These are phyloP conservation scores for Ascoidea rubescens DNA, from an alignment of 805 yeast species.

Conservation along the genomic window DNA sequence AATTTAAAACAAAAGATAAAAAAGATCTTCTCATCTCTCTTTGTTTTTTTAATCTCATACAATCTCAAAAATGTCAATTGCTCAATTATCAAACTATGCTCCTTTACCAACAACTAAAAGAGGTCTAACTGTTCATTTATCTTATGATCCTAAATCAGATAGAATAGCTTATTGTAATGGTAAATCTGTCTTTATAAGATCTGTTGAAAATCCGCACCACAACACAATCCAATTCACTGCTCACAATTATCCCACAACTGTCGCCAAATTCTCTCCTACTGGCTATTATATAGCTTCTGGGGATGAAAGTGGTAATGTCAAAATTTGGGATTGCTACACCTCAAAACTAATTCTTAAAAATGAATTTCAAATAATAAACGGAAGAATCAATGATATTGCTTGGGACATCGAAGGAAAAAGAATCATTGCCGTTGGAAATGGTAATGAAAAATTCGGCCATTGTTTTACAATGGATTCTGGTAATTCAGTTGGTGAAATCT, in stretches of 20 bases:
- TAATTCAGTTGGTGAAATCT: slow-evolving; percentile 90
- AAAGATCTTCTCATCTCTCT: no score
- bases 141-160: slow-evolving; percentile 58
- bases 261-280: slow-evolving; percentile 76
- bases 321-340: slow-evolving; percentile 68
- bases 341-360: slow-evolving; percentile 47
- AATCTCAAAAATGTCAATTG: slow-evolving; percentile 5
- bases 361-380: slow-evolving; percentile 68
- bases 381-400: slow-evolving; percentile 67
- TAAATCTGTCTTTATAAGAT: slow-evolving; percentile 61
- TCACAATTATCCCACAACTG: slow-evolving; percentile 63
- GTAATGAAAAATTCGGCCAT: slow-evolving; percentile 83
- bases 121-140: slow-evolving; percentile 55
- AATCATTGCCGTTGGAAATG: slow-evolving; percentile 89
- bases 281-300: slow-evolving; percentile 89
- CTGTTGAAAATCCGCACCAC: slow-evolving; percentile 35
- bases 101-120: slow-evolving; percentile 73
- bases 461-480: slow-evolving; percentile 92
- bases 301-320: slow-evolving; percentile 79
- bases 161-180: slow-evolving; percentile 72
- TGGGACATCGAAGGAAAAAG: slow-evolving; percentile 89
- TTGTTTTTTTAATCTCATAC: no score
- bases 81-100: slow-evolving; percentile 31
- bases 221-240: slow-evolving; percentile 45
- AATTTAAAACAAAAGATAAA: no score